These are phyloP conservation scores for Myriosclerotinia duriaeana DNA, from an alignment of 2,329 filamentous ascomycete genomes.

Conservation along the genomic window DNA sequence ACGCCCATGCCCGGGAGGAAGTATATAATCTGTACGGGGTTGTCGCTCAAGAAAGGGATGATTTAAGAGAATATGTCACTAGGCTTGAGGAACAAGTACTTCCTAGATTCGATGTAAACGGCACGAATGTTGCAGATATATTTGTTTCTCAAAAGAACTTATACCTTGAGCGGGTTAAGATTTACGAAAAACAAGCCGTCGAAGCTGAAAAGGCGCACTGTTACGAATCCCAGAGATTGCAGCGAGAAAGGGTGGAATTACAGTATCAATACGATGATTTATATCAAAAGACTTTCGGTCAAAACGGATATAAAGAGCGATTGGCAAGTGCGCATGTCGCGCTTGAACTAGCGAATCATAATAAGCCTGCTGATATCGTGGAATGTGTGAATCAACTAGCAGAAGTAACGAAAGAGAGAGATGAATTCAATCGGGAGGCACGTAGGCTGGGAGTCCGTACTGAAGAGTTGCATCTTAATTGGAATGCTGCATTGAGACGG, in stretches of 20 bases:
- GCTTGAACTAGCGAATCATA: slow-evolving; percentile 10
- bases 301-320: slow-evolving; percentile 6
- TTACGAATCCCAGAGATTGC: not conserved
- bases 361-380: not conserved
- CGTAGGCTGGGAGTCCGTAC: not conserved
- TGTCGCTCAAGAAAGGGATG: slow-evolving; percentile 12
- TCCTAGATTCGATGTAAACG: slow-evolving; percentile 1
- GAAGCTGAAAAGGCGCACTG: slow-evolving; percentile 1
- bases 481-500: not conserved
- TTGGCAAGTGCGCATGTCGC: slow-evolving; percentile 16
- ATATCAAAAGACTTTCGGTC: not conserved
- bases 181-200: not conserved
- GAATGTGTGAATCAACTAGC: not conserved
- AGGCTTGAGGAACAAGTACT: slow-evolving; percentile 12
- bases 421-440: not conserved
- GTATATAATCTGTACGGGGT: not conserved
- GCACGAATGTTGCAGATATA: not conserved
- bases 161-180: slow-evolving; percentile 6
- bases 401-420: slow-evolving; percentile 1
- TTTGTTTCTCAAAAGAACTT: slow-evolving; percentile 3
- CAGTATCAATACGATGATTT: slow-evolving; percentile 8
- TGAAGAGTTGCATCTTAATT: slow-evolving; percentile 7
- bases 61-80: slow-evolving; percentile 1
- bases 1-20: not conserved
- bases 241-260: not conserved